Percentiles rank a stretch among this genome's conserved stretches.
Conservation (phyloP, 2,329 filamentous ascomycete species). For the Diplodia mutila region DNA sequence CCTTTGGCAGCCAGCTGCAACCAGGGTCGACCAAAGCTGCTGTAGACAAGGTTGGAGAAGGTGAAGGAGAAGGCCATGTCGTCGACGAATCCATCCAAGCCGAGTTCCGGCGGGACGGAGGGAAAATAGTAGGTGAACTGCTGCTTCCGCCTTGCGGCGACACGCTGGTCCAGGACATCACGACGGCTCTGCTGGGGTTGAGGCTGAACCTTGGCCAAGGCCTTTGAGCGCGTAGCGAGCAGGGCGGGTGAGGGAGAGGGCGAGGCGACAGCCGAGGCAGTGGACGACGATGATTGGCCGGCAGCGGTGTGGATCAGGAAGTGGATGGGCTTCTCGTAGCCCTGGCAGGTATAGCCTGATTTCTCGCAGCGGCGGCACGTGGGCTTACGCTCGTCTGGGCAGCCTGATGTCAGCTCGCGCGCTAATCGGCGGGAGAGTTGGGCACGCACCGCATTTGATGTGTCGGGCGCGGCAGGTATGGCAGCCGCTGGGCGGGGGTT, state of each 20-base stretch:
- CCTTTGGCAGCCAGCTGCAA: slow-evolving; percentile 28
- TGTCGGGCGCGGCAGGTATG: slow-evolving; percentile 25
- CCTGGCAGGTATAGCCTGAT: slow-evolving; percentile 28
- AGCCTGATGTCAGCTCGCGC: slow-evolving; percentile 1
- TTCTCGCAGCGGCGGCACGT: slow-evolving; percentile 29
- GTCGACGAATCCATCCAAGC: slow-evolving; percentile 27
- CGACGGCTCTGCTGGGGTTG: neutral
- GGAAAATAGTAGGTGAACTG: slow-evolving; percentile 14
- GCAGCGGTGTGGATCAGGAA: slow-evolving; percentile 27
- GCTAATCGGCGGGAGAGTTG: neutral
- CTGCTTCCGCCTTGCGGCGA: neutral
- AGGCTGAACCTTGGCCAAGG: neutral
- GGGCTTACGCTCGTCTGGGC: slow-evolving; percentile 29
- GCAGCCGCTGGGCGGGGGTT: slow-evolving; percentile 21
- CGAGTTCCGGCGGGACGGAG: slow-evolving; percentile 25
- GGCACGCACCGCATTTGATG: slow-evolving; percentile 26
- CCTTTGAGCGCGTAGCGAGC: neutral
- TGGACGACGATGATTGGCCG: neutral
- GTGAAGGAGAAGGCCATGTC: slow-evolving; percentile 29
- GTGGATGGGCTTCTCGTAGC: slow-evolving; percentile 28
- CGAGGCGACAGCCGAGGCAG: neutral
- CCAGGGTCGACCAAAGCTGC: slow-evolving; percentile 29
- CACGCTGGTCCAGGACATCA: neutral
- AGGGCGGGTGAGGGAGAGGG: neutral
- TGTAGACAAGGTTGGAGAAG: slow-evolving; percentile 29